These are phyloP conservation scores for Aspergillus nomiae DNA, from an alignment of 2,329 filamentous ascomycete genomes.

Conservation along the genomic window DNA sequence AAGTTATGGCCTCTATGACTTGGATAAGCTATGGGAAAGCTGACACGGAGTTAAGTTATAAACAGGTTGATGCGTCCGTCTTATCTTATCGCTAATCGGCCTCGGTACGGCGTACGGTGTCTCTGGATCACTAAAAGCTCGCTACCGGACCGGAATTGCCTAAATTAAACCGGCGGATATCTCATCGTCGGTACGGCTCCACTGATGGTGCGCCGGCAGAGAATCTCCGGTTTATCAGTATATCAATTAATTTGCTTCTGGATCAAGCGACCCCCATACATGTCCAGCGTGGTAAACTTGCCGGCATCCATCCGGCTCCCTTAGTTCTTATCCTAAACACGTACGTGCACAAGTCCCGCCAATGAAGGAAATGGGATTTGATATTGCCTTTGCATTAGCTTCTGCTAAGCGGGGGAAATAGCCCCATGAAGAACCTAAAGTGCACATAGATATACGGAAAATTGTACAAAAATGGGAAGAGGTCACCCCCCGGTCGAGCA, in stretches of 20 bases:
- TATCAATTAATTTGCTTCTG: neutral
- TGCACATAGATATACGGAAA: neutral
- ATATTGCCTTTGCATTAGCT: neutral
- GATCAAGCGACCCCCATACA: neutral
- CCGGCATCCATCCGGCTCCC: neutral
- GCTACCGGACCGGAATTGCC: conserved; percentile 4
- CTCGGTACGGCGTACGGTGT: neutral
- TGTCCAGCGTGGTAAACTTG: neutral
- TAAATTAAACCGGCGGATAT: neutral
- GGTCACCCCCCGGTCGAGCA: neutral
- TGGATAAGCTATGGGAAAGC: neutral
- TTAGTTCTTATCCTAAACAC: neutral
- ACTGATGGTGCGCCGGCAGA: neutral
- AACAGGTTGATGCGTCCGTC: neutral
- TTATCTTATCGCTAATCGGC: neutral
- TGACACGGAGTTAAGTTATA: neutral
- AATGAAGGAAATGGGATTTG: neutral
- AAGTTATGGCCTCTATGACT: neutral
- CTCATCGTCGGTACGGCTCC: neutral
- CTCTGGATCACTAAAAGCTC: neutral
- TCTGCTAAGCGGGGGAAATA: neutral
- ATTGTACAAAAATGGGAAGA: neutral
- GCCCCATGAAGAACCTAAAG: neutral
- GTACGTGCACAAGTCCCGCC: neutral
- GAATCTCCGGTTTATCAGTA: neutral